Evolutionary conservation across 2,329 filamentous ascomycete species (phyloP), one percentile per base, ranked within the genome.

Genomic region (Bipolaris gigantea): DNA sequence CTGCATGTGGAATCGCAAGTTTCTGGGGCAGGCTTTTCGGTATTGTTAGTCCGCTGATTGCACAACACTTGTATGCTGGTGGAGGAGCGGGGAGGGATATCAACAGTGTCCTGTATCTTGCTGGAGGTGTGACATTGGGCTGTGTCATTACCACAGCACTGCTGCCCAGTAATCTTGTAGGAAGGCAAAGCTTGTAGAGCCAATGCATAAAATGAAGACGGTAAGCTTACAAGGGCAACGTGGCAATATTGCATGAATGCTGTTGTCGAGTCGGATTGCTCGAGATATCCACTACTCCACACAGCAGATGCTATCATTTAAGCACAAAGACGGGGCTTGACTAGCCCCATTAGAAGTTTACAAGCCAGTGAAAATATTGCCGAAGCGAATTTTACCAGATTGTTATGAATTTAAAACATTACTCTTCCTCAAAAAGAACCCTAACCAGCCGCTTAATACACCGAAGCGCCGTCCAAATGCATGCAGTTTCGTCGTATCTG

Each of bases 21-120:
- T 85, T 84, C 62, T 85, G 81, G 81, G 83, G 83, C 1, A 69
- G 83, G 2, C 49, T 85, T 21, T 83, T 83, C 59, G 80, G 81
- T 9, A 85, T 86, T 40, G 77, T 85, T 15, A 82, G 80, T 34
- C 83, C 83, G 0, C 62, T 85, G 34, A 82, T 83, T 48, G 82
- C 81, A 4, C 79, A 83, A 58, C 72, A 79, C n/a, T 65, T 70
- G 54, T 70, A 64, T 61, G 69, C 70, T 8, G 65, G 48, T 13
- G 66, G 61, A 42, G 61, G 36, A 2, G 61, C 62, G 0, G 59
- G 67, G 6, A 72, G 77, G 0, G 72, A 77, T 35, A 65, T 80
- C 5, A 83, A 84, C 53, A 75, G 73, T 4, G 80, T 84, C 0
- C 53, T 85, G 49, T 85, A 84, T 60, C 65, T 85, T 19, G 83